Conservation (phyloP, 1,284 basidiomycete species). For the Hemileia vastatrix region DNA sequence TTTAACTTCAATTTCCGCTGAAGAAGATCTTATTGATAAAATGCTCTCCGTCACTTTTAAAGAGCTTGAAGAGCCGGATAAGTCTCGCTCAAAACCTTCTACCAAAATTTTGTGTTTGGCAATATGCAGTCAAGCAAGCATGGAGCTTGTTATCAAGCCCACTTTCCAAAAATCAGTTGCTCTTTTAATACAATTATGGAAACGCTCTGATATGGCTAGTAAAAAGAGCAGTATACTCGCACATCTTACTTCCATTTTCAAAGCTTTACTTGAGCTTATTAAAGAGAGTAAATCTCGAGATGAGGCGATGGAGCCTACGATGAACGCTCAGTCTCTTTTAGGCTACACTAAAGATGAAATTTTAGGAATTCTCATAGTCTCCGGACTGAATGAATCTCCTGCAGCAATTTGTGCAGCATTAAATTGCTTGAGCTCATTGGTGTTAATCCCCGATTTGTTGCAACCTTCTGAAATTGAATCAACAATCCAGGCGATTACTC, state of each 20-base stretch:
- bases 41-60: slow-evolving; percentile 69
- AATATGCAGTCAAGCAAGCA: slow-evolving; percentile 12
- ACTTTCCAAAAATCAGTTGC: slow-evolving; percentile 1
- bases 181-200: slow-evolving; percentile 12
- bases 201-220: neutral
- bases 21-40: slow-evolving; percentile 54
- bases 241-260: slow-evolving; percentile 15
- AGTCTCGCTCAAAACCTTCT: slow-evolving; percentile 73
- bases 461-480: slow-evolving; percentile 1
- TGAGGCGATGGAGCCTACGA: neutral
- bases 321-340: neutral
- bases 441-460: slow-evolving; percentile 2
- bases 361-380: slow-evolving; percentile 6
- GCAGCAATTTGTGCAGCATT: slow-evolving; percentile 7
- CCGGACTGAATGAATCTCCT: neutral
- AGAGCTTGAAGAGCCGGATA: slow-evolving; percentile 75
- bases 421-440: slow-evolving; percentile 2
- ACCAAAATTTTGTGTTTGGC: slow-evolving; percentile 56
- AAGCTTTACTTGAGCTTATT: no score
- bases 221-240: slow-evolving; percentile 12
- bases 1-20: slow-evolving; percentile 39
- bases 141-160: slow-evolving; percentile 7
- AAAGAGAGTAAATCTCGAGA: neutral
- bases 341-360: slow-evolving; percentile 5
- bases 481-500: slow-evolving; percentile 7